Evolutionary conservation across 768 basidiomycete species (phyloP).

Genomic region (Psilocybe cyanescens): DNA sequence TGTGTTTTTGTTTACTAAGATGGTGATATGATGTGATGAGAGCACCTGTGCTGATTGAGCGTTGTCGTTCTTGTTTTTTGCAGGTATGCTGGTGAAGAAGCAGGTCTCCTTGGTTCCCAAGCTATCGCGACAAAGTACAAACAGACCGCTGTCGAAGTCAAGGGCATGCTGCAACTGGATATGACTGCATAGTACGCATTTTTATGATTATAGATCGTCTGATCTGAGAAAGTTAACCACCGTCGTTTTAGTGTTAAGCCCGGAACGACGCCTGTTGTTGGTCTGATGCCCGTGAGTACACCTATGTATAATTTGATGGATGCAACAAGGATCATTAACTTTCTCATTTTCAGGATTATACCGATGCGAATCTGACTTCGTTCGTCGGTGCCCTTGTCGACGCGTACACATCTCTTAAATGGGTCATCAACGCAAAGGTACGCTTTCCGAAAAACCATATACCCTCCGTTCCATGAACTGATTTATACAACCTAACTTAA

Average conservation of each 20-base stretch:
- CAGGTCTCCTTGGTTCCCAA: conserved; percentile 49
- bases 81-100: conserved; percentile 49
- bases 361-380: conserved; percentile 37
- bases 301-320: background rate
- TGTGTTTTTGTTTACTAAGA: background rate
- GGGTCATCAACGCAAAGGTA: conserved; percentile 35
- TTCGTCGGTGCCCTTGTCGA: conserved; percentile 46
- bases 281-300: conserved; percentile 30
- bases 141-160: conserved; percentile 40
- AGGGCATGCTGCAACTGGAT: conserved; percentile 49
- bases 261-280: conserved; percentile 44
- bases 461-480: background rate
- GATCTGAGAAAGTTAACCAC: no score
- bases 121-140: conserved; percentile 55
- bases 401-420: conserved; percentile 44
- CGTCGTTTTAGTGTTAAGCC: conserved; percentile 41
- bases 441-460: background rate
- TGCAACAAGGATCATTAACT: background rate
- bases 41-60: no score
- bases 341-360: conserved; percentile 29
- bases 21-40: no score
- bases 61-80: conserved; percentile 41
- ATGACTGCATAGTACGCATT: conserved; percentile 42
- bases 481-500: background rate
- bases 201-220: no score